Evolutionary conservation across 139 green algal genomes (phyloP).

Genomic region (Haematococcus lacustris): DNA sequence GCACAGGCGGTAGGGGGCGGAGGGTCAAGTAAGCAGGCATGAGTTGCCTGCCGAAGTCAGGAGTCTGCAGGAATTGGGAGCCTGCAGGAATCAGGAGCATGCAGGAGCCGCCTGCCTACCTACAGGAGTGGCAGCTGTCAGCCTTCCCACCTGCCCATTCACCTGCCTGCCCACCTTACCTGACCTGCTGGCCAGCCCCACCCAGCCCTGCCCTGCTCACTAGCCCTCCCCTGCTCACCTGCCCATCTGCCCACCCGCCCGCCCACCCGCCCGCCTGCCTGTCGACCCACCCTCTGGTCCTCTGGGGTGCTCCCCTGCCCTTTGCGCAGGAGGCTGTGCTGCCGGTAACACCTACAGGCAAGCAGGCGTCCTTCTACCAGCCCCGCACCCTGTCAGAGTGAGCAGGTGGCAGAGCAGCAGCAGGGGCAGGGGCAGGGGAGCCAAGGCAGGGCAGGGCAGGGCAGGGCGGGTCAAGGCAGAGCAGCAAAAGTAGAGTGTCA

Average conservation of each 20-base stretch:
- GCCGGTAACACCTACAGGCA: constrained; percentile 42
- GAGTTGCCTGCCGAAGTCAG: no score
- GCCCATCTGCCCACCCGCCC: not conserved
- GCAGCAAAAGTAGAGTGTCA: not conserved
- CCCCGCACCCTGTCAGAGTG: constrained; percentile 33
- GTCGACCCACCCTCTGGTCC: not conserved
- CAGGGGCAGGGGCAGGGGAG: not conserved
- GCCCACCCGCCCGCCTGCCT: not conserved
- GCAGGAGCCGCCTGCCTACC: no score
- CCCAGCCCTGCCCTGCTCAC: not conserved
- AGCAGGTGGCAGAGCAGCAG: constrained; percentile 11
- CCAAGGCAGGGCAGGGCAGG: not conserved
- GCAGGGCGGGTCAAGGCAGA: not conserved
- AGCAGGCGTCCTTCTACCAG: constrained; percentile 53
- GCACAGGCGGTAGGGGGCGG: not conserved
- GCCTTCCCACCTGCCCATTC: not conserved
- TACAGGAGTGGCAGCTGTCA: no score
- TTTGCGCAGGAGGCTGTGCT: constrained; percentile 38
- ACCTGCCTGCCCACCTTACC: not conserved
- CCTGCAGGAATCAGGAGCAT: no score
- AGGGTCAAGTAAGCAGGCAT: no score
- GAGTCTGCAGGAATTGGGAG: no score
- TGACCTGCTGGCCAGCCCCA: not conserved
- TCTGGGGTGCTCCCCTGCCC: not conserved
- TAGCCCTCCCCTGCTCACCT: not conserved